A percentile compares a stretch with the other conserved stretches of the same genome.
These are phyloP conservation scores for Graphilbum fragrans DNA, from an alignment of 2,329 filamentous ascomycete species.

Conservation along the genomic window DNA sequence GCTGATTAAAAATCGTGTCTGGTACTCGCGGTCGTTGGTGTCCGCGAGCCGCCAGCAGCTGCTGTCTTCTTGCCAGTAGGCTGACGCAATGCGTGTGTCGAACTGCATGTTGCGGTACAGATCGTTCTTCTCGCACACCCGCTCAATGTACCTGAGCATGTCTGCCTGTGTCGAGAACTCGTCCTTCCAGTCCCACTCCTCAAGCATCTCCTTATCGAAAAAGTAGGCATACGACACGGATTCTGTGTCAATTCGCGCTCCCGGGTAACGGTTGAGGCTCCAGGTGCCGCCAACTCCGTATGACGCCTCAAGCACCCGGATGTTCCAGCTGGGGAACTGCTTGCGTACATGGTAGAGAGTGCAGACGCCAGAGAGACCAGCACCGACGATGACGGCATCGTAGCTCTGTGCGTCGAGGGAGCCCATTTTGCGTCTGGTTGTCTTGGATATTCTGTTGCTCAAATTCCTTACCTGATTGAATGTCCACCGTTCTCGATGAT, in stretches of 20 bases:
- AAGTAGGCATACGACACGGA: constrained; percentile 22
- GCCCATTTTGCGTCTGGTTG: neutral
- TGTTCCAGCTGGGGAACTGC: constrained; percentile 22
- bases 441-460: no score
- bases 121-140: constrained; percentile 28
- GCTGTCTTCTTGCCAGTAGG: constrained; percentile 22
- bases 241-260: constrained; percentile 26
- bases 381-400: constrained; percentile 26
- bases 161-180: constrained; percentile 26
- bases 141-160: constrained; percentile 31
- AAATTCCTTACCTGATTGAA: no score
- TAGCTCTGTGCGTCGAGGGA: constrained; percentile 14
- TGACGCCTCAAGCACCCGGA: constrained; percentile 26
- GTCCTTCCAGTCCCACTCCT: constrained; percentile 31
- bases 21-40: constrained; percentile 23
- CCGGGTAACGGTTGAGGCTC: constrained; percentile 31
- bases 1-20: constrained; percentile 30
- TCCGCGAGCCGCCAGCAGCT: constrained; percentile 27
- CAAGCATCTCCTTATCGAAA: constrained; percentile 22
- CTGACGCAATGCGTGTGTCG: constrained; percentile 26
- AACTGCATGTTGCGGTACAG: constrained; percentile 33
- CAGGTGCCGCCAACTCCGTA: constrained; percentile 31
- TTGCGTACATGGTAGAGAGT: constrained; percentile 27
- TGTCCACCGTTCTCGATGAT: no score
- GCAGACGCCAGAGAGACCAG: constrained; percentile 27